Percentiles rank a stretch among this genome's conserved stretches.
phyloP scores from a whole-genome alignment of 768 basidiomycete genomes.

The Lentinula aciculospora region DNA sequence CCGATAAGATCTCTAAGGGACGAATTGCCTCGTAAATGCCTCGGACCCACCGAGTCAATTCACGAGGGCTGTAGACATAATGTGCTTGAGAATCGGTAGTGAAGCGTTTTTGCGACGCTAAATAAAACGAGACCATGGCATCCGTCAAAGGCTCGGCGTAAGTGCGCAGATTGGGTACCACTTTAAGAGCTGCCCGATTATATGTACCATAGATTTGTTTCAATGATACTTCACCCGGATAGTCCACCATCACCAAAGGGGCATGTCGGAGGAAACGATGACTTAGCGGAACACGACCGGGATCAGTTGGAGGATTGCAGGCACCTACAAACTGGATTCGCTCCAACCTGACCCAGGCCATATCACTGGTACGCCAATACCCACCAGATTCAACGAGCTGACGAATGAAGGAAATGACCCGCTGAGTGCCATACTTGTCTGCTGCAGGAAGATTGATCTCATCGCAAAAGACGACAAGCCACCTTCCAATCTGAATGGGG shows the following conservation, averaged over 20 bases:
- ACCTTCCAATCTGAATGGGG: conserved; percentile 91
- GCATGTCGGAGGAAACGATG: conserved; percentile 98
- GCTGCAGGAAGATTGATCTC: conserved; percentile 97
- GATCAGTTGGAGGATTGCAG: conserved; percentile 98
- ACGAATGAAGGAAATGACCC: conserved; percentile 96
- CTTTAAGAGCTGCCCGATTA: conserved; percentile 92
- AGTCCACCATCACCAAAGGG: conserved; percentile 98
- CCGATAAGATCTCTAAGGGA: conserved; percentile 87
- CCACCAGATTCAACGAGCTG: conserved; percentile 94
- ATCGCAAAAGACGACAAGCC: conserved; percentile 99
- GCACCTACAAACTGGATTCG: conserved; percentile 99
- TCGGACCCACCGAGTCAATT: conserved; percentile 94
- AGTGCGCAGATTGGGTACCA: conserved; percentile 86
- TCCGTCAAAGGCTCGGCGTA: conserved; percentile 94
- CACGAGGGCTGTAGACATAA: conserved; percentile 98
- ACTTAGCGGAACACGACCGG: conserved; percentile 96
- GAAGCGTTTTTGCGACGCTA: conserved; percentile 90
- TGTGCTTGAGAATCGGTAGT: conserved; percentile 97
- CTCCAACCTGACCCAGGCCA: conserved; percentile 96
- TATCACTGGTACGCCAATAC: conserved; percentile 91
- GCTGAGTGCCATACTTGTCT: conserved; percentile 98
- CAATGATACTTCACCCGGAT: conserved; percentile 93
- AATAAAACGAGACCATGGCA: conserved; percentile 95
- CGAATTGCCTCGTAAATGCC: conserved; percentile 97
- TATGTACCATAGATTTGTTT: conserved; percentile 99